Base-by-base conservation (phyloP, 371 early-diverging fungal species). In the Mortierella sp. region DNA sequence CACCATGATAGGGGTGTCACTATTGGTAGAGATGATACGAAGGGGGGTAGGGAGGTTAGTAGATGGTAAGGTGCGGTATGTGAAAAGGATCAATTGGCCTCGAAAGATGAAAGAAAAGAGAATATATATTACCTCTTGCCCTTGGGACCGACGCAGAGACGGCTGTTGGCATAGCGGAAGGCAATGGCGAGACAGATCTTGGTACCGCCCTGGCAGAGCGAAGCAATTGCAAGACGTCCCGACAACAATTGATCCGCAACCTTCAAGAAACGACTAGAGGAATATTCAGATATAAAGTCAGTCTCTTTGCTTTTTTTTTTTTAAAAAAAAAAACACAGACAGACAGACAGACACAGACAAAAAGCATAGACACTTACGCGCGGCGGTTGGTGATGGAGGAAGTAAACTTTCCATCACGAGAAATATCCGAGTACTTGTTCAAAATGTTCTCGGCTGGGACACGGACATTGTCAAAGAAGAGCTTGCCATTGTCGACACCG, bases 211-310 rank as follows among this genome's bases (percentile, higher is more conserved):
- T 86, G 57, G 68, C 84, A 82, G 82, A 92, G 86, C 23, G 88
- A 70, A 7, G 93, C 90, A 61, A 92, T 90, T 21, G 90, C 89
- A 25, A 93, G 79, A 59, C 92, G 84, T 14, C 92, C 92, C 7
- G 87, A 84, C 30, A 93, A 77, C 50, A 93, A 80, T 64, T 92
- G 93, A 80, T 92, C 91, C 21, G 92, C 92, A 21, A 93, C 92
- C 59, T 81, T 87, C 26, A 92, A 74, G 82, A 92, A 93, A 28
- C 92, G 88, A 29, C 84, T 83, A 46, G n/a, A 68, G 44, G n/a
- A 18, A 51, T 7, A 26, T 46, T 4, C 37, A 37, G 37, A 37
- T 9, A 9, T 9, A 9, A 9, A 5, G 9, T 37, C 9, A 37
- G 9, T 37, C 18, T 47, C 47, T 44, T n/a, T n/a, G n/a, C n/a